Evolutionary conservation across 2,329 filamentous ascomycete species (phyloP).

Genomic region (Alternaria viburni): DNA sequence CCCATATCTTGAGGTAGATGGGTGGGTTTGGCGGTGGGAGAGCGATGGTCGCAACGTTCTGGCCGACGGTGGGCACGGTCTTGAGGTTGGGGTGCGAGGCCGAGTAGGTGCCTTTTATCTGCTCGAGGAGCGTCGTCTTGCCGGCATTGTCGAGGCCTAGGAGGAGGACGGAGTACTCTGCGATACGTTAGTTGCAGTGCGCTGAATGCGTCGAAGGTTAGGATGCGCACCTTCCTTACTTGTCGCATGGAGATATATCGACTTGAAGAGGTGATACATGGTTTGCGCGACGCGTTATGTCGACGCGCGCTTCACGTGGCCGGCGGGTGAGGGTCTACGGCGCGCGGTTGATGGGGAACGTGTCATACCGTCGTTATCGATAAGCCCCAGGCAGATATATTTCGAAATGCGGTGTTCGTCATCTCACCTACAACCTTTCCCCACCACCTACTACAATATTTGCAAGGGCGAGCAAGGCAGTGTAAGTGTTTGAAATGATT

Average conservation of each 20-base stretch:
- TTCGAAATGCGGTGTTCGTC: too few species aligned
- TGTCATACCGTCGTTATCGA: constrained; percentile 12
- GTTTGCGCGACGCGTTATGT: constrained; percentile 17
- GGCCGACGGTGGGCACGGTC: constrained; percentile 94
- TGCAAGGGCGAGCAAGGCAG: background rate
- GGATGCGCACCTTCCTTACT: constrained; percentile 81
- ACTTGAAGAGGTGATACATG: constrained; percentile 97
- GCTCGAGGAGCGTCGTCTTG: constrained; percentile 97
- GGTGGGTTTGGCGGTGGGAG: constrained; percentile 68
- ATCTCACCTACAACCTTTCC: background rate
- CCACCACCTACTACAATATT: background rate
- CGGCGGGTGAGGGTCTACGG: constrained; percentile 2
- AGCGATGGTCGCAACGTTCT: constrained; percentile 92
- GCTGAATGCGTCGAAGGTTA: background rate
- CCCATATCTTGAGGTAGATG: constrained; percentile 99
- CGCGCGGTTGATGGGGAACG: constrained; percentile 10
- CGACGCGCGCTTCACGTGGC: constrained; percentile 27
- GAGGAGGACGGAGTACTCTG: constrained; percentile 96
- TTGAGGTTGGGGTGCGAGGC: constrained; percentile 72
- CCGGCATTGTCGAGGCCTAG: constrained; percentile 97
- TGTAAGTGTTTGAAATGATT: background rate
- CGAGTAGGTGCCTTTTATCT: constrained; percentile 88
- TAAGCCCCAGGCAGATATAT: too few species aligned
- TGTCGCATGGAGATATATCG: constrained; percentile 91
- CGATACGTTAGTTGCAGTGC: constrained; percentile 8